A percentile compares a stretch with the other conserved stretches of the same genome.
These are phyloP conservation scores for Blastocystis sp. DNA, from an alignment of 352 stramenopile species.

Conservation along the genomic window DNA sequence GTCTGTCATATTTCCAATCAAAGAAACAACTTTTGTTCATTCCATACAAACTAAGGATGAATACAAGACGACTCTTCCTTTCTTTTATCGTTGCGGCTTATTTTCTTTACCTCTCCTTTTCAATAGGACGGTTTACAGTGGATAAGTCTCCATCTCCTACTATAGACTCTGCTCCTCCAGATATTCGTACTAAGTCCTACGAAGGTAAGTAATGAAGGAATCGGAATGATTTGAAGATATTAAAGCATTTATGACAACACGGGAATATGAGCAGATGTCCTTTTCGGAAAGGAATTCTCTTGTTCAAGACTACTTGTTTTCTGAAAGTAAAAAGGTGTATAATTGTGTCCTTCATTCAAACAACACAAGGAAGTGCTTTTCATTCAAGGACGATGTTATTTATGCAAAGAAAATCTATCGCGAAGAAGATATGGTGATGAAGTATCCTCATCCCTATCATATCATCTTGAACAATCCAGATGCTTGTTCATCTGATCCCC, in stretches of 20 bases:
- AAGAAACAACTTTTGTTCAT: too few relatives aligned
- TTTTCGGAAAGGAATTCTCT: background rate
- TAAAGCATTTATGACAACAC: background rate
- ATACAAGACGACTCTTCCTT: background rate
- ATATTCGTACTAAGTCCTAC: too few relatives aligned
- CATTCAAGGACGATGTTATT: constrained; percentile 56
- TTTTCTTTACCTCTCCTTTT: background rate
- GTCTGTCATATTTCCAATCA: too few relatives aligned
- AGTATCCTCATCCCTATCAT: constrained; percentile 55
- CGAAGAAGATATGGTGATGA: constrained; percentile 62
- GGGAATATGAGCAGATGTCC: constrained; percentile 19
- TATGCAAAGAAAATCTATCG: constrained; percentile 37
- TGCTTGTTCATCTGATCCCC: background rate
- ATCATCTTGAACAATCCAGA: constrained; percentile 42
- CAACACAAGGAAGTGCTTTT: constrained; percentile 54
- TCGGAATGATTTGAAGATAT: background rate
- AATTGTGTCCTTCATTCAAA: constrained; percentile 28
- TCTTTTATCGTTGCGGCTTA: background rate
- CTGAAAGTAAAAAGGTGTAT: constrained; percentile 35
- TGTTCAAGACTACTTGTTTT: background rate
- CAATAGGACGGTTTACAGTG: background rate
- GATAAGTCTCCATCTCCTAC: too few relatives aligned
- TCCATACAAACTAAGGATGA: background rate
- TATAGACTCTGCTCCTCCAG: too few relatives aligned
- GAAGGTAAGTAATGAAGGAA: too few relatives aligned